phyloP scores from a whole-genome alignment of 2,329 filamentous ascomycete genomes.

The Didymella sp. region DNA sequence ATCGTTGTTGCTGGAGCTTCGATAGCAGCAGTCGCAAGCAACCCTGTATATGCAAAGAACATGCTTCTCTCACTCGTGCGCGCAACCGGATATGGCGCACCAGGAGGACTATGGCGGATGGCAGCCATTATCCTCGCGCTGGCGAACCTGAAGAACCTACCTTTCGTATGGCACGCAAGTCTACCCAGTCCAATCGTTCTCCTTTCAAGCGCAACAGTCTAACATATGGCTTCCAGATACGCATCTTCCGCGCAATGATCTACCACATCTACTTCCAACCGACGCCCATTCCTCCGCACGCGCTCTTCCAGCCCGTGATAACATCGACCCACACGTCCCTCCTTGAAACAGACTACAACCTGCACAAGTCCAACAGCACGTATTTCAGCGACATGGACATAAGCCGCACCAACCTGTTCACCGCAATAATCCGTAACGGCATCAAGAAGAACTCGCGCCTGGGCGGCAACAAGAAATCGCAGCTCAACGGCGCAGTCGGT shows the following conservation, averaged over 20 bases:
- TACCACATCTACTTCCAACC: constrained; percentile 58
- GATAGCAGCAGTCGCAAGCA: constrained; percentile 6
- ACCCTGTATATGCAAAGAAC: constrained; percentile 14
- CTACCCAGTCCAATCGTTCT: background rate
- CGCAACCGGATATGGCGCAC: constrained; percentile 37
- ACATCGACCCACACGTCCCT: constrained; percentile 71
- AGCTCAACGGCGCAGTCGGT: constrained; percentile 25
- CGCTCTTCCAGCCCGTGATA: constrained; percentile 76
- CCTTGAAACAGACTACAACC: constrained; percentile 84
- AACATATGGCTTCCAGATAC: constrained; percentile 43
- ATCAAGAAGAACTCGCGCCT: constrained; percentile 46
- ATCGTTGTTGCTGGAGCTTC: constrained; percentile 32
- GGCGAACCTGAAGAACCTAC: constrained; percentile 76
- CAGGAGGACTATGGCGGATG: constrained; percentile 47
- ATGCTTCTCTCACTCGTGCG: constrained; percentile 1
- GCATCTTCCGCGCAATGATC: constrained; percentile 55
- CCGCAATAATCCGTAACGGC: constrained; percentile 56
- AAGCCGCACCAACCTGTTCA: constrained; percentile 80
- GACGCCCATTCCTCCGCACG: constrained; percentile 58
- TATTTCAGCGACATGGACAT: constrained; percentile 90
- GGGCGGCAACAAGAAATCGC: constrained; percentile 31
- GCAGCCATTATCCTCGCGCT: constrained; percentile 44
- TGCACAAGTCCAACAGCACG: constrained; percentile 83
- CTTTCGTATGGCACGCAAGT: constrained; percentile 77
- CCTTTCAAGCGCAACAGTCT: background rate